phyloP scores from a whole-genome alignment of 371 early-diverging fungal species.

The Choanephora cucurbitarum region DNA sequence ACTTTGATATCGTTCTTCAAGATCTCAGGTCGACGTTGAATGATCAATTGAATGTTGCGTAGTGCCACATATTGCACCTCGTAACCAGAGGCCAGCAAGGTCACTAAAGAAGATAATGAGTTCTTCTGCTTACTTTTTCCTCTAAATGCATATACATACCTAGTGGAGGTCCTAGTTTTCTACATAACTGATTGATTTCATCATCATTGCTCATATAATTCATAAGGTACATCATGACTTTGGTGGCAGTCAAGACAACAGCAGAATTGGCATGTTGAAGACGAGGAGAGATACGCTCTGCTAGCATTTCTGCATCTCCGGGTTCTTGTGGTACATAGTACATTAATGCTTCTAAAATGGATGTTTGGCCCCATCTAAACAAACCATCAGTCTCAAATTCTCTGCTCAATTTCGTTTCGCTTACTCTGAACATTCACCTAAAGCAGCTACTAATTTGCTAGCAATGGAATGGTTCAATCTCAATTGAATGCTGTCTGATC shows the following conservation, averaged over 20 bases:
- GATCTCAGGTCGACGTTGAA: slow-evolving; percentile 82
- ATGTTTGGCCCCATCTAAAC: slow-evolving; percentile 95
- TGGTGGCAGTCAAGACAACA: slow-evolving; percentile 89
- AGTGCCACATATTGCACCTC: slow-evolving; percentile 95
- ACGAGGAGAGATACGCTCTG: slow-evolving; percentile 91
- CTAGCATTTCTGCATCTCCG: slow-evolving; percentile 88
- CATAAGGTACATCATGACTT: slow-evolving; percentile 89
- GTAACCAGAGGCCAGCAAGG: slow-evolving; percentile 82
- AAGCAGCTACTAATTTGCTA: slow-evolving; percentile 85
- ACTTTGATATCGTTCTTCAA: slow-evolving; percentile 86
- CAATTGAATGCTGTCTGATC: slow-evolving; percentile 73
- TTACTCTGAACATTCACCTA: slow-evolving; percentile 96
- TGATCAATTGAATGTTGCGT: slow-evolving; percentile 86
- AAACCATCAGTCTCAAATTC: too few relatives aligned
- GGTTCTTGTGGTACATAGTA: slow-evolving; percentile 81
- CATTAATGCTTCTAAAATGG: slow-evolving; percentile 85
- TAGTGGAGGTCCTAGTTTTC: slow-evolving; percentile 91
- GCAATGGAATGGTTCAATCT: slow-evolving; percentile 72
- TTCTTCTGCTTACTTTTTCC: background rate
- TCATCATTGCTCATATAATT: slow-evolving; percentile 82
- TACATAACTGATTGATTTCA: slow-evolving; percentile 64
- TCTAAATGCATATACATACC: slow-evolving; percentile 37
- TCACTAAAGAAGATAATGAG: slow-evolving; percentile 54
- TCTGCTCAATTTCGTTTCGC: too few relatives aligned
- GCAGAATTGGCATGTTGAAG: slow-evolving; percentile 97